Evolutionary conservation across 495 filamentous ascomycete genomes (phyloP), one percentile per base, ranked within the genome.

Genomic region (Penicillium simplicissimum): DNA sequence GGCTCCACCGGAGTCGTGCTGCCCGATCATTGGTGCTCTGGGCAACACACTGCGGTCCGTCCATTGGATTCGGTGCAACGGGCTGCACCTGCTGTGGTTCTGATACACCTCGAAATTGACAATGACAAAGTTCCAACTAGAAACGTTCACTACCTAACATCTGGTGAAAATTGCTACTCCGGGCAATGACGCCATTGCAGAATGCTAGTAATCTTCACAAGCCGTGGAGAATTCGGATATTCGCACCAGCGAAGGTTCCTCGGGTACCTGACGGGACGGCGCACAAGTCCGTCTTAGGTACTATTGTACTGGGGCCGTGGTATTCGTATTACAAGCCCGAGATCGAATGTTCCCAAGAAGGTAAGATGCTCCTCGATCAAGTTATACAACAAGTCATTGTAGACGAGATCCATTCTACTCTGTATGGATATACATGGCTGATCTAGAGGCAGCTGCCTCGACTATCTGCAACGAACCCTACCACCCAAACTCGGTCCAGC

Each of bases 1-100:
- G 68, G 68, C 66, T 65, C 68, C 68, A 71, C 68, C 61, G 60
- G 59, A 63, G 62, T 52, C 59, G 28, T 54, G 45, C 45, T 49
- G 45, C 40, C 36, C 25, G 52, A 17, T 58, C 34, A 64, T 71
- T 71, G 66, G 63, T 51, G 55, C 57, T 48, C 61, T 25, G 37
- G 37, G 47, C 49, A 36, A 40, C 55, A 52, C 23, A 47, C 25
- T 43, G 14, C 48, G 17, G 47, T 55, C 42, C 43, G 31, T 13
- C 40, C 25, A 37, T 40, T 55, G 51, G 34, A 36, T 36, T 62
- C 60, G 60, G 60, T 58, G 55, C 60, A 54, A 59, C 61, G 52
- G 42, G 23, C n/a, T n/a, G n/a, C n/a, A n/a, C n/a, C n/a, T n/a
- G 21, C 21, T 49, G 21, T 31, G 1, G 11, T 14, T 31, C 23